Evolutionary conservation across 192 early-diverging fungal genomes (phyloP).

Genomic region (Coemansia sp.): DNA sequence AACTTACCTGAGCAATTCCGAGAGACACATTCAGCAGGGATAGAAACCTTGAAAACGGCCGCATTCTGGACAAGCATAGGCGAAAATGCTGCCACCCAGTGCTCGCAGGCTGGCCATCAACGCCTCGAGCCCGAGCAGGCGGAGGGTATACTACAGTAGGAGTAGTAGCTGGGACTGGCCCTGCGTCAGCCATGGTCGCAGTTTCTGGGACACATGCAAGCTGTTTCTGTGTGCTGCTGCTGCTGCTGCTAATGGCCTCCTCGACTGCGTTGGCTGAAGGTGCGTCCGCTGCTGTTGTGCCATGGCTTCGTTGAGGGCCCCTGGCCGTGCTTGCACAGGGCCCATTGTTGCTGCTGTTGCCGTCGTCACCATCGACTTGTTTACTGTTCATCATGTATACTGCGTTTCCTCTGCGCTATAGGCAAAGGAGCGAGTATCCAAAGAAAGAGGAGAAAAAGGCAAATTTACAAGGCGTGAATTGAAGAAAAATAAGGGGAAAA

Average conservation of each 20-base stretch:
- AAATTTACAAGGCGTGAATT: not conserved
- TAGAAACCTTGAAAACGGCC: not conserved
- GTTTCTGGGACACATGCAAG: not conserved
- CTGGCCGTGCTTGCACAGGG: not conserved
- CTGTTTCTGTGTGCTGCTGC: not conserved
- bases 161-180: not conserved
- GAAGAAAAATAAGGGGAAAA: not conserved
- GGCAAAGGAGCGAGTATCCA: not conserved
- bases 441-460: not conserved
- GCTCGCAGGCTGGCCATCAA: not conserved
- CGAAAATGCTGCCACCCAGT: slow-evolving; percentile 2
- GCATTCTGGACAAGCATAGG: slow-evolving; percentile 9
- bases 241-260: no score
- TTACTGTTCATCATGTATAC: not conserved
- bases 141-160: not conserved
- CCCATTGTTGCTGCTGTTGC: not conserved
- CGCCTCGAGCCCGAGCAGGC: not conserved
- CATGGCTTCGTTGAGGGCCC: not conserved
- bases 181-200: not conserved
- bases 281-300: not conserved
- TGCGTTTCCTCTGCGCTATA: not conserved
- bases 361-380: not conserved
- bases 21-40: slow-evolving; percentile 5
- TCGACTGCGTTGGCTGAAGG: no score
- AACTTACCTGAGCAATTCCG: slow-evolving; percentile 10